Conservation (phyloP, 257 asterid genomes). For the Osmanthus fragrans region DNA sequence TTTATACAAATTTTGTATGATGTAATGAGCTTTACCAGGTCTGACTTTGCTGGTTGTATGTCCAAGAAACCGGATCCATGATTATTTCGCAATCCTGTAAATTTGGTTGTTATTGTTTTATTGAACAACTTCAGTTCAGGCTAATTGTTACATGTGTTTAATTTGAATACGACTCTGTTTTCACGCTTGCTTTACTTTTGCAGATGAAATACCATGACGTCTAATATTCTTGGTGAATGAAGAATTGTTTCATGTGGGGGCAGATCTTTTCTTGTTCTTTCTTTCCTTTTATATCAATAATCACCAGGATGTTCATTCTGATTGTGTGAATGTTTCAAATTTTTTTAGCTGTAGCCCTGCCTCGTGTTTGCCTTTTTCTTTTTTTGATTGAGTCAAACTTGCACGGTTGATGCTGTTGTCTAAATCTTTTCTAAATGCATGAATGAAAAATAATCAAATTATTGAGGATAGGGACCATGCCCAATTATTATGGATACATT, state of each 20-base stretch:
- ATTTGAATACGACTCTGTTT: neutral
- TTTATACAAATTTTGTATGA: too few relatives aligned
- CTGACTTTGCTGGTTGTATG: too few relatives aligned
- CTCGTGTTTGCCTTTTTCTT: neutral
- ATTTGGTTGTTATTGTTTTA: neutral
- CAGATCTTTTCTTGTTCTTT: conserved; percentile 14
- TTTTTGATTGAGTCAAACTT: conserved; percentile 7
- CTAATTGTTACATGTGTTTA: neutral
- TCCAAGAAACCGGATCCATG: too few relatives aligned
- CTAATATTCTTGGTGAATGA: conserved; percentile 22
- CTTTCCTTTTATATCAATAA: conserved; percentile 18
- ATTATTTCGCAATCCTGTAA: too few relatives aligned
- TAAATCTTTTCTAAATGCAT: neutral
- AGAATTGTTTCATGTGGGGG: conserved; percentile 17
- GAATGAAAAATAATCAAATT: neutral
- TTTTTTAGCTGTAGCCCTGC: conserved; percentile 7
- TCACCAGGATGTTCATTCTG: conserved; percentile 19
- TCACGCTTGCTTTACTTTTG: conserved; percentile 18
- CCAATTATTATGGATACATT: neutral
- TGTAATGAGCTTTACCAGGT: too few relatives aligned
- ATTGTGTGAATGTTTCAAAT: conserved; percentile 17
- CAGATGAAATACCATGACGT: conserved; percentile 18
- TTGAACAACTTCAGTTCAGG: neutral
- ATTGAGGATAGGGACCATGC: neutral
- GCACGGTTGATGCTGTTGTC: neutral